phyloP scores from a whole-genome alignment of 106 monocot genomes.

The Allium sativum region DNA sequence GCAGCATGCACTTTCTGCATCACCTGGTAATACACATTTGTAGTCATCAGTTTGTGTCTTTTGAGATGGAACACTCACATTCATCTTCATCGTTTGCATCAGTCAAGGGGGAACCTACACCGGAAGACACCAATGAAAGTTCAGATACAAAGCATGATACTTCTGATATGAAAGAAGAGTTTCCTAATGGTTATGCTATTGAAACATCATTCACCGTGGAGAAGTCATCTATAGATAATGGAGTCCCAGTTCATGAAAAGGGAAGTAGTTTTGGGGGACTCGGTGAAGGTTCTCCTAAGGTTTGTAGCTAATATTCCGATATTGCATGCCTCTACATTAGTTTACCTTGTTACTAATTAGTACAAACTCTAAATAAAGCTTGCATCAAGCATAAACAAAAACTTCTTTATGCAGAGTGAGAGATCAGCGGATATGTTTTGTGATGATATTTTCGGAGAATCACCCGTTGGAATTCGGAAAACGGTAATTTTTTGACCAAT shows the following conservation, averaged over 20 bases:
- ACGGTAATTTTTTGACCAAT: slow-evolving; percentile 28
- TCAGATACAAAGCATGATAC: slow-evolving; percentile 8
- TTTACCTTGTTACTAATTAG: not conserved
- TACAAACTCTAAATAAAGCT: not conserved
- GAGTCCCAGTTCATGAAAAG: slow-evolving; percentile 19
- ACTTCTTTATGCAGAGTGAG: slow-evolving; percentile 49
- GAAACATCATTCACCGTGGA: slow-evolving; percentile 49
- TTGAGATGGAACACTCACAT: not conserved
- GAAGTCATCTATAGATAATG: slow-evolving; percentile 65
- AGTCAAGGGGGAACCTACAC: not conserved
- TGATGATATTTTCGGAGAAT: slow-evolving; percentile 97
- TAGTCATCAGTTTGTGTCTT: not conserved
- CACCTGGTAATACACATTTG: slow-evolving; percentile 16
- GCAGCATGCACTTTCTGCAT: slow-evolving; percentile 17
- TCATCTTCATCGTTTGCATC: not conserved
- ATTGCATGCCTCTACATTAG: not conserved
- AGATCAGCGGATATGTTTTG: slow-evolving; percentile 84
- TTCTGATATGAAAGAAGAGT: slow-evolving; percentile 20
- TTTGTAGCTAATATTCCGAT: slow-evolving; percentile 6
- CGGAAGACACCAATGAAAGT: not conserved
- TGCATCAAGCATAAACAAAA: not conserved
- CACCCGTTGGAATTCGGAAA: slow-evolving; percentile 71
- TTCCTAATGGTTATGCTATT: slow-evolving; percentile 28
- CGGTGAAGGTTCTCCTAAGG: slow-evolving; percentile 91
- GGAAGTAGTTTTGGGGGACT: slow-evolving; percentile 30